Conservation (phyloP, 192 early-diverging fungal genomes). For the Spizellomyces punctatus region DNA sequence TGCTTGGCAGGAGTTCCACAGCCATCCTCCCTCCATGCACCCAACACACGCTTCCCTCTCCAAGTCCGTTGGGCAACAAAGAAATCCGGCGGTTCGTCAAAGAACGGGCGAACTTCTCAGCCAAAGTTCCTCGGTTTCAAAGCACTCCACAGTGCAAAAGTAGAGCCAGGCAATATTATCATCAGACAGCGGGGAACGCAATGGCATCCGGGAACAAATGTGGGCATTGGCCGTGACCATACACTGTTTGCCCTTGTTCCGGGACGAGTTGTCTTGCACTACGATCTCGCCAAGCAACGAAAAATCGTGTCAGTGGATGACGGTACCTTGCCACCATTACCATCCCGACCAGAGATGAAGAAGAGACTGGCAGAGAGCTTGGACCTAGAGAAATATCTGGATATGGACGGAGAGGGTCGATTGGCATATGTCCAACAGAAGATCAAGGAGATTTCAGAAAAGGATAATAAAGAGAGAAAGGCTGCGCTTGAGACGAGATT, state of each 20-base stretch:
- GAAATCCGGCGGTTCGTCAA: slow-evolving; percentile 52
- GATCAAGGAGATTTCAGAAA: slow-evolving; percentile 35
- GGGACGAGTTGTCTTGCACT: slow-evolving; percentile 50
- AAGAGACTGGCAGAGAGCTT: slow-evolving; percentile 39
- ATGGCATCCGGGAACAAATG: slow-evolving; percentile 47
- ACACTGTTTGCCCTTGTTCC: slow-evolving; percentile 43
- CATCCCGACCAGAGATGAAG: slow-evolving; percentile 47
- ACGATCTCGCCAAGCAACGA: slow-evolving; percentile 44
- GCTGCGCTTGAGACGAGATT: slow-evolving; percentile 23
- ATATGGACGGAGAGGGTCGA: slow-evolving; percentile 28
- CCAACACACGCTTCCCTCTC: too few species aligned
- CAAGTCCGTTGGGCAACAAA: slow-evolving; percentile 56
- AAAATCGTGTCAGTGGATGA: slow-evolving; percentile 44
- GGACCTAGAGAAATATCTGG: slow-evolving; percentile 44
- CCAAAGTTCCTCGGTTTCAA: slow-evolving; percentile 59
- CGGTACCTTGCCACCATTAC: slow-evolving; percentile 28
- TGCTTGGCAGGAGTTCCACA: too few species aligned
- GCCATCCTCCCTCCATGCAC: too few species aligned
- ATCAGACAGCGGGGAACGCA: slow-evolving; percentile 49
- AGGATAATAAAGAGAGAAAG: slow-evolving; percentile 22
- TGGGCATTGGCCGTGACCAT: slow-evolving; percentile 51
- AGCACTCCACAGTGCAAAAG: slow-evolving; percentile 35
- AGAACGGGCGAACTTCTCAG: slow-evolving; percentile 53
- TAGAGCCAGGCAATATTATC: slow-evolving; percentile 49
- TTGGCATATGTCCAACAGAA: slow-evolving; percentile 45